Conservation (phyloP, 176 grass and related monocot genomes). For the Carex littledalei region DNA sequence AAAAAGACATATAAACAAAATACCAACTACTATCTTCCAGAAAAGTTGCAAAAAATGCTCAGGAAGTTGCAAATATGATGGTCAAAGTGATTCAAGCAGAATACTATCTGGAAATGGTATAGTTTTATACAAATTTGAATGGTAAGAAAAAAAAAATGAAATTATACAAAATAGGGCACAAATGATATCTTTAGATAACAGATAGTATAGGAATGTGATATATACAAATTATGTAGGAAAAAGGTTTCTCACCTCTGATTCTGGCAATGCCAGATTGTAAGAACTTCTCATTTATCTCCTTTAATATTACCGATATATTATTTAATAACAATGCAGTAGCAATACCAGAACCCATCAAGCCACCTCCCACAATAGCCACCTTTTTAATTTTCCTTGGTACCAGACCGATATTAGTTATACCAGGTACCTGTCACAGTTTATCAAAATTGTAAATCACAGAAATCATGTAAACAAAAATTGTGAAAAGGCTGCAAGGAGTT, state of each 20-base stretch:
- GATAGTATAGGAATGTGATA: too few species aligned
- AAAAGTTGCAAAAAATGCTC: background rate
- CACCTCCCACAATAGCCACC: slow-evolving; percentile 62
- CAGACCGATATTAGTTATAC: slow-evolving; percentile 57
- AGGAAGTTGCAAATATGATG: background rate
- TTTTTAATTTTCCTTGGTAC: slow-evolving; percentile 57
- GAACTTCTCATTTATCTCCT: slow-evolving; percentile 69
- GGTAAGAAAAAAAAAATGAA: background rate
- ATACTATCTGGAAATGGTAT: background rate
- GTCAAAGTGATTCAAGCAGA: background rate
- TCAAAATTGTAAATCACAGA: slow-evolving; percentile 6
- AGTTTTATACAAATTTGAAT: background rate
- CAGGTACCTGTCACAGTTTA: slow-evolving; percentile 48
- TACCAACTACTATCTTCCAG: background rate
- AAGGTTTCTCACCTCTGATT: slow-evolving; percentile 53
- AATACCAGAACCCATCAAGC: slow-evolving; percentile 86
- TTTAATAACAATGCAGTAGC: slow-evolving; percentile 59
- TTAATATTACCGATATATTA: slow-evolving; percentile 60
- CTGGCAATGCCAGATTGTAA: slow-evolving; percentile 53
- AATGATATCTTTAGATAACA: too few species aligned
- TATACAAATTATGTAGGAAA: background rate
- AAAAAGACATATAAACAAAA: background rate
- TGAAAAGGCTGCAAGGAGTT: slow-evolving; percentile 18
- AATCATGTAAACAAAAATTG: background rate
- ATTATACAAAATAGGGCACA: too few species aligned